Base-by-base conservation (phyloP, 208 protist genomes). In the Porcisia deanei region DNA sequence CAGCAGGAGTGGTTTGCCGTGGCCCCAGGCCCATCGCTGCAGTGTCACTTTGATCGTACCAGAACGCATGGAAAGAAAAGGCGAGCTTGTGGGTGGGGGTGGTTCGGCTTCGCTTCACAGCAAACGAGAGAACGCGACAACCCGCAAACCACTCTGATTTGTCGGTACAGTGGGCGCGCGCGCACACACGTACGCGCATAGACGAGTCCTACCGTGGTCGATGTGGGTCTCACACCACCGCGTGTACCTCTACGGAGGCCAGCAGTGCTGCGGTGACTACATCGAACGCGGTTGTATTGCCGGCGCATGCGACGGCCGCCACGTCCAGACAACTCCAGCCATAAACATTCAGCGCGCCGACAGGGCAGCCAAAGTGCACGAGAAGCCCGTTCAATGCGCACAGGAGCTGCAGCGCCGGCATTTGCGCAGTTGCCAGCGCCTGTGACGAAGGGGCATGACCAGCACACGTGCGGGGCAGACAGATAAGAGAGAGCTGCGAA, bases 301-400 rank as follows among this genome's bases (percentile, higher is more conserved):
- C 41, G 1, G 55, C 71, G 52, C 66, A 79, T 30, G 70, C 73
- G 8, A 77, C 45, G 0, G 85, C 82, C 20, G 83, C 83, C 41
- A 96, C 82, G 73, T 96, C 91, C 37, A 96, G 67, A 55, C 88
- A 93, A 39, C 71, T 93, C 59, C 85, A 81, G 16, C 85, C 87
- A 37, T 81, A 64, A 30, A 59, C 52, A 61, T 81, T 91, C 30
- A 90, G 57, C 22, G 77, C 43, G 12, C 78, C 45, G 5, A 72
- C 66, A 39, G 75, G 76, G 60, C 83, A 88, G 10, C 88, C 91
- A 53, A 64, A 58, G 71, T 91, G 84, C 43, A 94, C 77, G 22
- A 94, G 79, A n/a, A 94, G 5, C 20, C 79, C 58, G 16, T 77
- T 57, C 49, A 83, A 64, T 14, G 88, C 79, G 4, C 92, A 79